Evolutionary conservation across 2,329 filamentous ascomycete species (phyloP).

Genomic region (Fusarium cyanostomum): DNA sequence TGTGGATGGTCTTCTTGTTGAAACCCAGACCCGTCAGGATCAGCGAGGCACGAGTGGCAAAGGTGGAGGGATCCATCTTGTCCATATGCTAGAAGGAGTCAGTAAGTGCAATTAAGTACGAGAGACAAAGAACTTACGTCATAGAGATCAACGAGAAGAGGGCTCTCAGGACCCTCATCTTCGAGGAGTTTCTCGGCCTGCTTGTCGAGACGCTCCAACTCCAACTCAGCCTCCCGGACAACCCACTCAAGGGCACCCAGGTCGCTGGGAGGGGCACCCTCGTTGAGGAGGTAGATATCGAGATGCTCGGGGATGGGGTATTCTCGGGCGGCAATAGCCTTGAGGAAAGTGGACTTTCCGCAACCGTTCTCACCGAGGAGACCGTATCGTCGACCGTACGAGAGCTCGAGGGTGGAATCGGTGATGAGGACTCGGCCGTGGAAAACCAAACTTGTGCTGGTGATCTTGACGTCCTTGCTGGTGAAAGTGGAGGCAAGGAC

Average conservation of each 20-base stretch:
- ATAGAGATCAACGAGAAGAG: conserved; percentile 91
- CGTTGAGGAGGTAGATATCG: conserved; percentile 98
- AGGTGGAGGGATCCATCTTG: conserved; percentile 97
- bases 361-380: conserved; percentile 98
- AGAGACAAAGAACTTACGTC: conserved; percentile 71
- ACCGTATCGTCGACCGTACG: conserved; percentile 92
- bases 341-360: conserved; percentile 97
- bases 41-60: conserved; percentile 92
- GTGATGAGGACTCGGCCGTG: conserved; percentile 96
- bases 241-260: conserved; percentile 97
- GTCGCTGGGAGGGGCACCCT: conserved; percentile 90
- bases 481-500: conserved; percentile 85
- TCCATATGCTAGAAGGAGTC: conserved; percentile 80
- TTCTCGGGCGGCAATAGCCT: conserved; percentile 92
- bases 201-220: conserved; percentile 89
- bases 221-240: conserved; percentile 90
- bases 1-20: conserved; percentile 97
- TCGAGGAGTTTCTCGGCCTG: conserved; percentile 91
- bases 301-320: conserved; percentile 95
- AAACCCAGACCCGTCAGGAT: conserved; percentile 99
- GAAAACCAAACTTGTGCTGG: conserved; percentile 91
- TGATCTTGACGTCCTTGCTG: conserved; percentile 97
- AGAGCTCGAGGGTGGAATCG: conserved; percentile 92
- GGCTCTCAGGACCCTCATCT: conserved; percentile 89
- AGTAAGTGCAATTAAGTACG: conserved; percentile 22